phyloP scores from a whole-genome alignment of 164 flowering plant species.

The Stephania cephalantha region DNA sequence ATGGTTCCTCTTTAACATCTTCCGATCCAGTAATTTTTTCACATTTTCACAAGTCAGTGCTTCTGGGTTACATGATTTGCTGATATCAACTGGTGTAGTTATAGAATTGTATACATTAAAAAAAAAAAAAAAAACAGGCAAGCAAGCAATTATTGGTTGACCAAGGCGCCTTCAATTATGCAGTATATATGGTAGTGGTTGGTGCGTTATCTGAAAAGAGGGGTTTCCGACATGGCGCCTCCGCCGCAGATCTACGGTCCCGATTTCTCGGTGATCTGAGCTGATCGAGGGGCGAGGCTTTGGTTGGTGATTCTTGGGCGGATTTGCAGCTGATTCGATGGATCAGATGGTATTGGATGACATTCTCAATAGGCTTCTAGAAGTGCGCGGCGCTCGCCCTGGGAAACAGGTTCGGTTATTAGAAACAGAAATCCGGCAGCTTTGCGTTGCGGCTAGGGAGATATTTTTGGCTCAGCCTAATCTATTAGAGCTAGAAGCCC shows the following conservation, averaged over 20 bases:
- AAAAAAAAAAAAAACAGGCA: background rate
- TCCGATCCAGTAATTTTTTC: too few relatives aligned
- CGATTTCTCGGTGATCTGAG: background rate
- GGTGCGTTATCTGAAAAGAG: background rate
- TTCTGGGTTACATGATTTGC: background rate
- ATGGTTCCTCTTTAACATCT: too few relatives aligned
- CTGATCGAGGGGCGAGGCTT: background rate
- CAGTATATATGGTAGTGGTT: too few relatives aligned
- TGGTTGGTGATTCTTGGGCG: background rate
- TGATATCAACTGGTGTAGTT: background rate
- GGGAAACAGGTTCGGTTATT: constrained; percentile 48
- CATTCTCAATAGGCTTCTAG: background rate
- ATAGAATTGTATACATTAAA: too few relatives aligned
- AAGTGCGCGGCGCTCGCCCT: background rate
- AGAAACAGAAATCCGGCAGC: constrained; percentile 61
- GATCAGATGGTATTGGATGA: background rate
- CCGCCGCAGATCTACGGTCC: background rate
- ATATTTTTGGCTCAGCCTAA: constrained; percentile 66
- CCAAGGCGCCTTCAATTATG: background rate
- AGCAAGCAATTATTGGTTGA: background rate
- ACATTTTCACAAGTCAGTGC: background rate
- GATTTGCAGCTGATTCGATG: background rate
- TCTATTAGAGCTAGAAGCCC: constrained; percentile 79
- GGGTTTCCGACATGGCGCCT: background rate
- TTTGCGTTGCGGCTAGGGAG: constrained; percentile 50